Evolutionary conservation across 768 basidiomycete species (phyloP), one percentile per base, ranked within the genome.

Genomic region (Suillus lakei): DNA sequence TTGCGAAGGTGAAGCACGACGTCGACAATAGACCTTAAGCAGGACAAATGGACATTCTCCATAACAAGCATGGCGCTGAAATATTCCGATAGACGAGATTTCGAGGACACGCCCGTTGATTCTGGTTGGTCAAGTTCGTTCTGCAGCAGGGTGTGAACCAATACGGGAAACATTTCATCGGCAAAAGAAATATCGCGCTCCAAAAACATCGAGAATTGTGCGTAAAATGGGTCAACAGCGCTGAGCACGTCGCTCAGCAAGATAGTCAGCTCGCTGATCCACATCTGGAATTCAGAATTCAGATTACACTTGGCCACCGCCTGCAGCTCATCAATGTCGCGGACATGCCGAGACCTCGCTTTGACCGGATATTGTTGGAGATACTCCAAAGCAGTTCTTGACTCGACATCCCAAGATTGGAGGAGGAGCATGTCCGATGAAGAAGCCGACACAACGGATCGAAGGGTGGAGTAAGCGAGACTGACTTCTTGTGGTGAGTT

Each of bases 1-100:
- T 87, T 80, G 9, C 96, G 92, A 30, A 98, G 84, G 76, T 98
- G 90, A 23, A 97, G 82, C 34, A 95, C 80, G 50, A 89, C 83
- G 59, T 91, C 88, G 60, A 98, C 87, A 61, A 98, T 83, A 16
- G 85, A 83, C 61, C 78, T 78, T 59, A 78, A 82, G 76, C 58
- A 89, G 74, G 78, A 93, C 61, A 85, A 69, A 71, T 26, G 72
- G 53, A 41, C 59, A 71, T 69, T 74, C 23, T 77, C 74, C 16
- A 65, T 61, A 16, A 59, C 39, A 23, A 77, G 70, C 76, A 72
- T 61, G 74, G 68, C 64, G 62, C 70, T 71, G 44, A 71, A 70
- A 63, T 73, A 71, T 41, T 63, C 59, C 23, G 70, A 69, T 18
- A 77, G 62, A 68, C 71, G n/a, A 69, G 62, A 65, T 70, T 67